Conservation (phyloP, 192 early-diverging fungal species). For the Pecoramyces ruminantium region DNA sequence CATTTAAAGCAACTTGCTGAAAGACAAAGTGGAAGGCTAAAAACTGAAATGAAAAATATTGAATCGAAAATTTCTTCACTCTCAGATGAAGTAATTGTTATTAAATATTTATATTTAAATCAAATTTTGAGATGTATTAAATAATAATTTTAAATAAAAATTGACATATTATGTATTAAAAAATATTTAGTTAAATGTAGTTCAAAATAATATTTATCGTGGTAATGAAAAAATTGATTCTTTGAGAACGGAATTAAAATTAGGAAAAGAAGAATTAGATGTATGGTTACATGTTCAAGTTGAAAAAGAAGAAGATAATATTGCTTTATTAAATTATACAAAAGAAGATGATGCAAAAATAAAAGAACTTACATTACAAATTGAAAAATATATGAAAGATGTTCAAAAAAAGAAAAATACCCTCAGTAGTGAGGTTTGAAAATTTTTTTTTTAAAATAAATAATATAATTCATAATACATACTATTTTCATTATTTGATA, state of each 20-base stretch:
- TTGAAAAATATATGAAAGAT: constrained; percentile 37
- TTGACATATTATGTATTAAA: too few relatives aligned
- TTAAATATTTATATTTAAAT: too few relatives aligned
- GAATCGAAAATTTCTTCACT: constrained; percentile 26
- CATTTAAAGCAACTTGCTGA: constrained; percentile 39
- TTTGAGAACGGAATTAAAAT: constrained; percentile 27
- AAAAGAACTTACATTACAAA: constrained; percentile 28
- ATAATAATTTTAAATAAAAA: too few relatives aligned
- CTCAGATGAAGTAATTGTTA: constrained; percentile 21
- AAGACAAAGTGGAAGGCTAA: constrained; percentile 25
- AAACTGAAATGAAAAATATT: constrained; percentile 25
- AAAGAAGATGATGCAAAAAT: constrained; percentile 33
- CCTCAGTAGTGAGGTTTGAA: constrained; percentile 23
- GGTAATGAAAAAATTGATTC: constrained; percentile 32
- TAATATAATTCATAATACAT: too few relatives aligned
- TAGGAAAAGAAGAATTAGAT: constrained; percentile 35
- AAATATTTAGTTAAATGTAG: constrained; percentile 7
- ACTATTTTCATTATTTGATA: background rate
- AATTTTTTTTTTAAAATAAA: too few relatives aligned
- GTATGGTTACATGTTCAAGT: constrained; percentile 39
- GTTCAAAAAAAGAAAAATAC: constrained; percentile 35
- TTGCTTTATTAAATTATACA: constrained; percentile 31
- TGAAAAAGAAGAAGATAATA: constrained; percentile 43
- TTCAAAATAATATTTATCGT: constrained; percentile 37
- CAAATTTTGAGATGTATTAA: too few relatives aligned